Evolutionary conservation across 2,329 filamentous ascomycete genomes (phyloP), one percentile per base, ranked within the genome.

Genomic region (Penicillium sp.): DNA sequence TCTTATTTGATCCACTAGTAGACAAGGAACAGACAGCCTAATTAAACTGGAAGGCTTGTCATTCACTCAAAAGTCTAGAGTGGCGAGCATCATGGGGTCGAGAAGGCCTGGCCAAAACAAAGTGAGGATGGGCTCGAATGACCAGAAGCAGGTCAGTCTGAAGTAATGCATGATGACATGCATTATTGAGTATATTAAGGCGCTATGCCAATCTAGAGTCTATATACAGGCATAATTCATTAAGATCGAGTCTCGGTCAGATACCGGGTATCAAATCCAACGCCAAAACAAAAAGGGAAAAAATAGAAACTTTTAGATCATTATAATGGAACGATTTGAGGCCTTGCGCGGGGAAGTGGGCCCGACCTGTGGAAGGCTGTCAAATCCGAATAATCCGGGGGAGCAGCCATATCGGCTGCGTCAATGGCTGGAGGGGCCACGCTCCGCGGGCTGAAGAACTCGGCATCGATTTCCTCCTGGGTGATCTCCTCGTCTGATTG

Each of bases 401-500:
- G 60, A 30, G 60, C 50, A 35, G 17, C 15, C n/a, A 44, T 7
- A 13, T 41, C 35, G 35, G 35, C 35, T 41, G 35, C 19, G 5
- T 52, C 44, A 17, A 52, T 19, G 8, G 30, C 38, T 5, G 51
- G 57, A 44, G 61, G 61, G 4, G 61, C 63, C 11, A 68, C 49
- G 13, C 61, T 67, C 26, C 66, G 65, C n/a, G 66, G 63, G 13
- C 61, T 64, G 59, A 69, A 69, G 44, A 68, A 69, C 44, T 68
- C 65, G 4, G 67, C 62, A 26, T 69, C 54, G 3, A 69, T 64
- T 41, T 69, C 65, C 5, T 65, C 63, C 45, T 65, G 66, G 8
- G 65, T 65, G 56, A 67, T 67, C 17, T 67, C 59, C 30, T 52
- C 23, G 5, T 59, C 49, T 8, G 59, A 31, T 45, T 63, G 7